Percentiles rank a stretch among this genome's conserved stretches.
phyloP scores from a whole-genome alignment of 2,329 filamentous ascomycete species.

The Grosmannia clavigera region DNA sequence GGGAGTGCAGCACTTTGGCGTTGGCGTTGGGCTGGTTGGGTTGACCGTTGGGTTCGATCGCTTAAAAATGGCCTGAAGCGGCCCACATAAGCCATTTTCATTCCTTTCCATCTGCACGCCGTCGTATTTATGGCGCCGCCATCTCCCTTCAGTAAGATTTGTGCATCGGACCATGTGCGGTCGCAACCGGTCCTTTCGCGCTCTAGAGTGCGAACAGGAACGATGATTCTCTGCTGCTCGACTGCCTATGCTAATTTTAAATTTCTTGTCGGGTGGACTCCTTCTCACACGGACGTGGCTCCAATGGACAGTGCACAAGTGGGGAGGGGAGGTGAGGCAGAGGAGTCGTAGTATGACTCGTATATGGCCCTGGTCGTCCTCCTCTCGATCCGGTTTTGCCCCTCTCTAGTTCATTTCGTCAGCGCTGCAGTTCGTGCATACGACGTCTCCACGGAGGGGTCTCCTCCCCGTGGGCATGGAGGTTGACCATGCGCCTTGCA shows the following conservation, averaged over 20 bases:
- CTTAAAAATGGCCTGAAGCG: neutral
- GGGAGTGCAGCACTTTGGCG: neutral
- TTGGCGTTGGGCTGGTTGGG: slow-evolving; percentile 5
- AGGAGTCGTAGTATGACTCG: neutral
- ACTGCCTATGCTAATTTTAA: neutral
- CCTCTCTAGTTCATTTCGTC: neutral
- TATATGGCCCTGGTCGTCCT: neutral
- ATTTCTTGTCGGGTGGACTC: neutral
- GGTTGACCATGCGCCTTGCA: neutral
- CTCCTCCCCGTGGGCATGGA: neutral
- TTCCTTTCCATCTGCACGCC: neutral
- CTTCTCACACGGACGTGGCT: neutral
- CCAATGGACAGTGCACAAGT: neutral
- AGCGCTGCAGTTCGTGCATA: neutral
- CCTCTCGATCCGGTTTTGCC: neutral
- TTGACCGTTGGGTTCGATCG: neutral
- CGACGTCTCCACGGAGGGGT: too few species aligned
- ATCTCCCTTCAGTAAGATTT: neutral
- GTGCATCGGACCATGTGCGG: neutral
- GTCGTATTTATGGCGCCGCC: neutral
- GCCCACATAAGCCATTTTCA: neutral
- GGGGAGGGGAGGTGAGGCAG: neutral
- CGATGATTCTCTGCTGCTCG: neutral
- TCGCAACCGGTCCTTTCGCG: neutral
- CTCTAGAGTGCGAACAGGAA: neutral